Base-by-base conservation (phyloP, 2,329 filamentous ascomycete species). In the Venturia oleaginea region DNA sequence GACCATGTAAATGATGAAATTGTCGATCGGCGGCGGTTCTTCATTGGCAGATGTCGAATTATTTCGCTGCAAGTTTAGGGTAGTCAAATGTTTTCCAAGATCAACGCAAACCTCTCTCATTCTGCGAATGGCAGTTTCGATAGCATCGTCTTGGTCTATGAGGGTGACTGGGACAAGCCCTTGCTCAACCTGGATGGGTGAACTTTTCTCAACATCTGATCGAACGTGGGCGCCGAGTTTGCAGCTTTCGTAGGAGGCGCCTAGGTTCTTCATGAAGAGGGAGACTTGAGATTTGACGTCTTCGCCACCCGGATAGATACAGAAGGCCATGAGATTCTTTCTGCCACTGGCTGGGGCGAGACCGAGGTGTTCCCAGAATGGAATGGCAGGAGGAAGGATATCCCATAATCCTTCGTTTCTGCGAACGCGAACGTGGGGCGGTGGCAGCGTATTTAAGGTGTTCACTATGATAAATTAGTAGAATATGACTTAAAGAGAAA, bases 281-380 rank as follows among this genome's bases (percentile, higher is more conserved):
- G 81, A 77, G 6, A 86, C 82, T 60, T 84, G 83, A 54, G 85
- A 83, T 43, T 78, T 74, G 69, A 93, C 77, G 19, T 87, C 86
- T 34, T 83, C 82, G 69, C 84, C 84, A 61, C 82, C 79, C 0
- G 90, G 90, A 67, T 87, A 89, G 1, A 94, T 78, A 71, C 88
- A 91, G 59, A 90, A 83, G 0, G 86, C 83, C 42, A 83, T 81
- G 37, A 94, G 77, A 66, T 93, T 84, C 73, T 95, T 95, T 8
- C 79, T 71, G 0, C 89, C 88, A 65, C 84, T 84, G 10, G 84
- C 84, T 3, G 91, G 91, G 1, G 85, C 85, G 1, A 96, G 80
- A 0, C 90, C 89, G 22, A 95, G 77, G 59, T 87, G 86, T 71
- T 94, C 90, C 91, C 91, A 95, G 71, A 94, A 96, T 0, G 82